Base-by-base conservation (phyloP, 2,329 filamentous ascomycete genomes). In the Sporothrix variecibatus region DNA sequence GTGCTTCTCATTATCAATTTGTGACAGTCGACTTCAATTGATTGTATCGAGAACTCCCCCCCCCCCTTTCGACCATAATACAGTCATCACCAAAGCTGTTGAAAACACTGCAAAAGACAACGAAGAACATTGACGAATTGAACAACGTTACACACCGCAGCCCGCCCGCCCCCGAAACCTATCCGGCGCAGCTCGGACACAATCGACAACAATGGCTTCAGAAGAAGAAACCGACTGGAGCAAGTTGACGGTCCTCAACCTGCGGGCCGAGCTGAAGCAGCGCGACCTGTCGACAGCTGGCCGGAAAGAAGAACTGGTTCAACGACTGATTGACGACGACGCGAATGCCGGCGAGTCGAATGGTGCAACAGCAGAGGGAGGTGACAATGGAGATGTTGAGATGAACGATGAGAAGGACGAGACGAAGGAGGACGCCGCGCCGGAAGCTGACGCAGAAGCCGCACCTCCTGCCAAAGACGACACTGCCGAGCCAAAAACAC, bases 221-320 rank as follows among this genome's bases (percentile, higher is more conserved):
- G 88, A 87, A 85, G 79, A 87, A 85, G 79, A 82, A 65, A 82
- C 83, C 71, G 87, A 88, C 78, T 89, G 86, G 84, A 83, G 81
- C 75, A 87, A 84, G 82, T 87, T 91, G 79, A 95, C 93, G 83
- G 93, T 95, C 76, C 86, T 90, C 46, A 92, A 94, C 79, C 87
- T 95, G 74, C 92, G 91, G 82, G 89, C 89, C 28, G 92, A 94
- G 84, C 86, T 95, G 58, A 94, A 93, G 82, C 86, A 85, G 74
- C 89, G 92, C 76, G 90, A 90, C n/a, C 87, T 95, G 53, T 84
- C 90, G 6, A 88, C 90, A 75, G 88, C 88, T 31, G 93, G 93
- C 9, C 86, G 94, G 71, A 93, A 94, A 80, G 87, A 90, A 31
- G 92, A 92, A 75, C 87, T 94, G 65, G 86, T 95, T 73, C 87